Percentiles rank a stretch among this genome's conserved stretches.
phyloP scores from a whole-genome alignment of 1,284 basidiomycete species.

The Thecaphora thlaspeos region DNA sequence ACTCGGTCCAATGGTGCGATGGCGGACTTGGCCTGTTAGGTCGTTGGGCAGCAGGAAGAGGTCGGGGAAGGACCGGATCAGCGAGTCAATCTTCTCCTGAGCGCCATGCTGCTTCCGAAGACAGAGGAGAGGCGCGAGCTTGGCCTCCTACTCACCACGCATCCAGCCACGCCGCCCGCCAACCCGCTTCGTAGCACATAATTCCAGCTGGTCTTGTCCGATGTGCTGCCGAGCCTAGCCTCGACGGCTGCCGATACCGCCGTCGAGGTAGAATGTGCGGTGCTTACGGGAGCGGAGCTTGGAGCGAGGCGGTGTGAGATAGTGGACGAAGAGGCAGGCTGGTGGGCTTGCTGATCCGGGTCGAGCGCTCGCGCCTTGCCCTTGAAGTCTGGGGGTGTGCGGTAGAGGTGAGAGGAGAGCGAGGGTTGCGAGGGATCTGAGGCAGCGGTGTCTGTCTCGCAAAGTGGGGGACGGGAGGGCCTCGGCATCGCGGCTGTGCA shows the following conservation, averaged over 20 bases:
- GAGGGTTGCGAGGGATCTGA: constrained; percentile 16
- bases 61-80: no score
- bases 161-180: constrained; percentile 89
- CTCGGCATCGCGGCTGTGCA: not conserved
- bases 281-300: constrained; percentile 5
- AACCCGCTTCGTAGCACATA: constrained; percentile 78
- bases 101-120: no score
- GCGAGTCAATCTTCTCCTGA: no score
- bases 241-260: not conserved
- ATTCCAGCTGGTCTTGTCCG: constrained; percentile 68
- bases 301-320: no score
- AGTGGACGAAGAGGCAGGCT: no score
- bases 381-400: constrained; percentile 10
- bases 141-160: constrained; percentile 76
- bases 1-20: constrained; percentile 96
- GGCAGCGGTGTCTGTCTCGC: constrained; percentile 31
- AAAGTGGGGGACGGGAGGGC: constrained; percentile 25
- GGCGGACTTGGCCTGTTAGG: constrained; percentile 83
- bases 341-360: constrained; percentile 8
- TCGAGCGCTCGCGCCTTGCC: constrained; percentile 9
- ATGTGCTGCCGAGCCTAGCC: constrained; percentile 19
- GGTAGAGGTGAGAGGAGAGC: not conserved
- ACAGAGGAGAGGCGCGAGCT: no score
- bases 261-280: not conserved
- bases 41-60: no score